Percentiles rank a stretch among this genome's conserved stretches.
These are phyloP conservation scores for Fusarium mexicanum DNA, from an alignment of 2,329 filamentous ascomycete species.

Conservation along the genomic window DNA sequence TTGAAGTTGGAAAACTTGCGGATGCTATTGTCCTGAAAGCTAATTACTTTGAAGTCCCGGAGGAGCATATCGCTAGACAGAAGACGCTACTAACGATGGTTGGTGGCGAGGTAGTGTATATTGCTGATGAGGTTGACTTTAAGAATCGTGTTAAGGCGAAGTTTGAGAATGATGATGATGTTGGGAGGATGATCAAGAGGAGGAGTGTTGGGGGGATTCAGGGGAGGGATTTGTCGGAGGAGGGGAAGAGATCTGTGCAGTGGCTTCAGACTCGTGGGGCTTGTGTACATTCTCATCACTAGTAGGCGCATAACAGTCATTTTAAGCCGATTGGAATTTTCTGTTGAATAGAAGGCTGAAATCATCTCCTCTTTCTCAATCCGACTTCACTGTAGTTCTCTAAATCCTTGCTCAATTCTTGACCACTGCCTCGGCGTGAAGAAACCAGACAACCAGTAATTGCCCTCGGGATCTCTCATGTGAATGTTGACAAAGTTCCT, in stretches of 20 bases:
- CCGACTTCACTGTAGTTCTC: background rate
- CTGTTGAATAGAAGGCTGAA: no score
- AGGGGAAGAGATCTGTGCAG: background rate
- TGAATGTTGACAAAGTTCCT: background rate
- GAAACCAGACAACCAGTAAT: background rate
- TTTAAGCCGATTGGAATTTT: accelerated
- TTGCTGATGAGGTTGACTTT: constrained; percentile 27
- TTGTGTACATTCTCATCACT: background rate
- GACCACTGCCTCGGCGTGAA: background rate
- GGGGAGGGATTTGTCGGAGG: background rate
- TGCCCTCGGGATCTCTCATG: accelerated
- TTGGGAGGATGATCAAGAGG: background rate
- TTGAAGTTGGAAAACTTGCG: constrained; percentile 35
- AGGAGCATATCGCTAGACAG: constrained; percentile 30
- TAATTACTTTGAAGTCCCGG: constrained; percentile 27
- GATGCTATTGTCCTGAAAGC: constrained; percentile 29
- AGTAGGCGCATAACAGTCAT: no score
- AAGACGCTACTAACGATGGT: constrained; percentile 36
- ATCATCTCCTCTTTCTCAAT: accelerated
- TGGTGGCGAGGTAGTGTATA: constrained; percentile 33
- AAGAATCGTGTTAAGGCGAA: constrained; percentile 8
- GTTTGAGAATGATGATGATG: constrained; percentile 15
- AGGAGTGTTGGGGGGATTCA: background rate
- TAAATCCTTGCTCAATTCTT: background rate
- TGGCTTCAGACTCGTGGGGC: background rate